Evolutionary conservation across 805 yeast species (phyloP).

Genomic region (Kazachstania martiniae): DNA sequence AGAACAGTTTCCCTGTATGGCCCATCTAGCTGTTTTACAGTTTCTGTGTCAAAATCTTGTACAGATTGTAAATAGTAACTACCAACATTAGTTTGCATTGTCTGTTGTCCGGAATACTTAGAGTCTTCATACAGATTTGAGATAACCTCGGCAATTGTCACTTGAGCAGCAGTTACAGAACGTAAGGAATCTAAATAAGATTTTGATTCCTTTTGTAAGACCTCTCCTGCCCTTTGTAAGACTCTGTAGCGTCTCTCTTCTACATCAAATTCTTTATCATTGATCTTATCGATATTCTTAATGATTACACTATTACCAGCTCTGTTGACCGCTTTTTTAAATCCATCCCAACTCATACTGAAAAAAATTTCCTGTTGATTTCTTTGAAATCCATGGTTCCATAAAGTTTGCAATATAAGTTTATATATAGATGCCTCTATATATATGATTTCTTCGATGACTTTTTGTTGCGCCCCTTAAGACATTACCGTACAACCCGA

Average conservation of each 20-base stretch:
- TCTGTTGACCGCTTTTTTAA: conserved; percentile 87
- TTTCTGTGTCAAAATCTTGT: conserved; percentile 64
- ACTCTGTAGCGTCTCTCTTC: conserved; percentile 83
- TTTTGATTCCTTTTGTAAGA: conserved; percentile 61
- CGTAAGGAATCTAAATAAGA: conserved; percentile 69
- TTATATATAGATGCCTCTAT: too few relatives aligned
- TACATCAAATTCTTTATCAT: conserved; percentile 68
- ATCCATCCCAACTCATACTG: conserved; percentile 89
- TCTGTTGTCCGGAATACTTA: conserved; percentile 41
- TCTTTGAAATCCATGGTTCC: neutral
- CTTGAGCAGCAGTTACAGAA: conserved; percentile 75
- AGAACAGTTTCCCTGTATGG: conserved; percentile 78
- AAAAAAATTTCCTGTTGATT: neutral
- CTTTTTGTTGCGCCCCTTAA: too few relatives aligned
- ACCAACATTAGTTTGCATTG: conserved; percentile 52
- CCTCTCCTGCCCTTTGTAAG: conserved; percentile 56
- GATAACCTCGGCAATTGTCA: conserved; percentile 70
- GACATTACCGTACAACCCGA: too few relatives aligned
- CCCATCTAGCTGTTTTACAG: conserved; percentile 70
- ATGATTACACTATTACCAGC: conserved; percentile 70
- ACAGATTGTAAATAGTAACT: conserved; percentile 58
- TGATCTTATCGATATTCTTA: conserved; percentile 55
- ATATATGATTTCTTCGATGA: too few relatives aligned
- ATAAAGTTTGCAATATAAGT: too few relatives aligned
- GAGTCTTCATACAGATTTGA: conserved; percentile 68